Evolutionary conservation across 768 basidiomycete species (phyloP).

Genomic region (Pleurotus sapidus): DNA sequence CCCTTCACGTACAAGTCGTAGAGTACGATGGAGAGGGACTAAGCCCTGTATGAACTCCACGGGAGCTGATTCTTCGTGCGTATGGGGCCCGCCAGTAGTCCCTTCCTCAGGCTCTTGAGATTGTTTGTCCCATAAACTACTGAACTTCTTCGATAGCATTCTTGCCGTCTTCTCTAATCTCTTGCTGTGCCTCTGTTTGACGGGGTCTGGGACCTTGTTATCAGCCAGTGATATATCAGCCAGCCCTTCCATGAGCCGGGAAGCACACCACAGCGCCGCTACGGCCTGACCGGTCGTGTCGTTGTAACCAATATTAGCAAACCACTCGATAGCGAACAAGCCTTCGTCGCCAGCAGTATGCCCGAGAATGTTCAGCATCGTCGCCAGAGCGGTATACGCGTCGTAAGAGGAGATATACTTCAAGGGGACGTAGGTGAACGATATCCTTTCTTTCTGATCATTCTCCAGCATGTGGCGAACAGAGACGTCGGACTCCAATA

Average conservation of each 20-base stretch:
- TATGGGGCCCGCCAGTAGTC: conserved; percentile 12
- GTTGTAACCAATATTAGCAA: conserved; percentile 51
- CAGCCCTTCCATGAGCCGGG: conserved; percentile 72
- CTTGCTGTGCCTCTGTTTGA: conserved; percentile 35
- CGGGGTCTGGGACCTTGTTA: conserved; percentile 19
- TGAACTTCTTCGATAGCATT: conserved; percentile 56
- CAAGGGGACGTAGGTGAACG: conserved; percentile 62
- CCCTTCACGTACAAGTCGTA: conserved; percentile 42
- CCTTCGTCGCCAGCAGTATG: conserved; percentile 63
- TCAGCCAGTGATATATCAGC: conserved; percentile 42
- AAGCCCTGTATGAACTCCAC: conserved; percentile 71
- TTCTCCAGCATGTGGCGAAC: conserved; percentile 60
- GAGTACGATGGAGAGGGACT: conserved; percentile 55
- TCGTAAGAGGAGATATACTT: conserved; percentile 50
- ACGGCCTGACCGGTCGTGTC: conserved; percentile 46
- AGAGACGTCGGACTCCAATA: conserved; percentile 44
- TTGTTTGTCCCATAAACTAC: conserved; percentile 68
- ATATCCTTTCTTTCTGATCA: conserved; percentile 29
- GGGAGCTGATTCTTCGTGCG: conserved; percentile 34
- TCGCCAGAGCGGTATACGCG: conserved; percentile 52
- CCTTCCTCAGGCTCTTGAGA: conserved; percentile 20
- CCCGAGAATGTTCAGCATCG: conserved; percentile 76
- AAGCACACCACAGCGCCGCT: conserved; percentile 84
- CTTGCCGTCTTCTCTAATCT: conserved; percentile 64
- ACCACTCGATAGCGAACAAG: conserved; percentile 83